Percentiles rank a stretch among this genome's conserved stretches.
These are phyloP conservation scores for Ceratocystis diversiconidia DNA, from an alignment of 2,329 filamentous ascomycete species.

Conservation along the genomic window DNA sequence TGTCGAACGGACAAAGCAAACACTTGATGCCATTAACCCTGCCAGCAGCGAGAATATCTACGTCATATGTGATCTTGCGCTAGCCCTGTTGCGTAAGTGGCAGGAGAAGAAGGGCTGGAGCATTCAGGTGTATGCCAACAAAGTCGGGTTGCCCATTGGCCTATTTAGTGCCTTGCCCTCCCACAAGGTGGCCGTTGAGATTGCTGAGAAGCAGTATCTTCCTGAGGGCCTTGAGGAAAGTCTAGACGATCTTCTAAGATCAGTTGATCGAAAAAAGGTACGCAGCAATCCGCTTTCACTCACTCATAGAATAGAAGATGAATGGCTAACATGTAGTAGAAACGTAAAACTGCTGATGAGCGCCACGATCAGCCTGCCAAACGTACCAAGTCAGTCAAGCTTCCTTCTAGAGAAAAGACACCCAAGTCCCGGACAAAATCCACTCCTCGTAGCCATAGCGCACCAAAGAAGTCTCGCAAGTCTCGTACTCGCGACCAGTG, in stretches of 20 bases:
- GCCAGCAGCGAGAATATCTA: conserved; percentile 62
- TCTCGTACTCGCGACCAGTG: conserved; percentile 12
- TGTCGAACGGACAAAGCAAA: conserved; percentile 83
- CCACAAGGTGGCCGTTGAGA: conserved; percentile 66
- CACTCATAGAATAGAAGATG: neutral
- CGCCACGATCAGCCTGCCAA: conserved; percentile 32
- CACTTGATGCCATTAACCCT: conserved; percentile 61
- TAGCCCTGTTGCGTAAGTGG: conserved; percentile 68
- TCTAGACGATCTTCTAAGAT: conserved; percentile 53
- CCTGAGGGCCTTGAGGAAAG: conserved; percentile 61
- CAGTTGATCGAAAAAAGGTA: conserved; percentile 60
- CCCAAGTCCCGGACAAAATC: conserved; percentile 24
- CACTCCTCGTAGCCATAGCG: neutral
- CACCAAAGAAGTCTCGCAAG: conserved; percentile 13
- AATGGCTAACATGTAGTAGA: conserved; percentile 28
- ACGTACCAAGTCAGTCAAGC: conserved; percentile 21
- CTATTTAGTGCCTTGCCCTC: conserved; percentile 63
- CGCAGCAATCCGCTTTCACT: conserved; percentile 15
- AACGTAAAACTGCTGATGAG: conserved; percentile 42
- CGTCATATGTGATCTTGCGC: conserved; percentile 73
- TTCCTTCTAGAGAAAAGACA: conserved; percentile 21
- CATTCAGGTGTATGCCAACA: conserved; percentile 69
- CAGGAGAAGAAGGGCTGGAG: conserved; percentile 76
- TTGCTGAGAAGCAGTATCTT: conserved; percentile 74
- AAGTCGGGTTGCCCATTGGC: conserved; percentile 64